These are phyloP conservation scores for Cucurbita pepo DNA, from an alignment of 306 rosid species.

Conservation along the genomic window DNA sequence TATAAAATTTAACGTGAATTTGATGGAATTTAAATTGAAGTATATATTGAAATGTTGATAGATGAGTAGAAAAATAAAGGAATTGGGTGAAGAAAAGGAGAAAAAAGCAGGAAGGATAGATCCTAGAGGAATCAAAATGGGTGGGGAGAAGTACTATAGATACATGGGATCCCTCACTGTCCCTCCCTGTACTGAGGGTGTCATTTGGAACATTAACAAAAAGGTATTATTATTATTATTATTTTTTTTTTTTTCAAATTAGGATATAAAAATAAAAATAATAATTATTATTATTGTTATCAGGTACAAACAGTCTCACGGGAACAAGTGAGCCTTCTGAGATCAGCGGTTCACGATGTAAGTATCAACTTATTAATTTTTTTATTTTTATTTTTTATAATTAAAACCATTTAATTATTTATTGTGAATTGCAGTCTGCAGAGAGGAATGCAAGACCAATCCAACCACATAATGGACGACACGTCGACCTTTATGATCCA, in stretches of 20 bases:
- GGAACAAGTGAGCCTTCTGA: conserved; percentile 26
- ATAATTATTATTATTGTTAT: no score
- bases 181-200: conserved; percentile 66
- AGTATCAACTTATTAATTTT: neutral
- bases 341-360: conserved; percentile 46
- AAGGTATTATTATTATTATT: neutral
- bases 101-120: neutral
- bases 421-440: conserved; percentile 11
- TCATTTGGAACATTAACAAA: neutral
- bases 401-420: neutral
- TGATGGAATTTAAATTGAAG: neutral
- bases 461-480: conserved; percentile 15
- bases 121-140: neutral
- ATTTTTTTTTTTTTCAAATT: neutral
- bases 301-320: conserved; percentile 31
- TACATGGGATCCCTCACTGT: conserved; percentile 6
- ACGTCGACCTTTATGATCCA: neutral
- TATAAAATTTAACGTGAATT: no score
- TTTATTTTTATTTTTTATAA: neutral
- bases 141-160: neutral
- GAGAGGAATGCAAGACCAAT: conserved; percentile 19
- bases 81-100: neutral
- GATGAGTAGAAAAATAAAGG: neutral
- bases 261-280: no score
- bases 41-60: neutral